phyloP scores from a whole-genome alignment of 2,329 filamentous ascomycete species.

The Septoria petroselini region DNA sequence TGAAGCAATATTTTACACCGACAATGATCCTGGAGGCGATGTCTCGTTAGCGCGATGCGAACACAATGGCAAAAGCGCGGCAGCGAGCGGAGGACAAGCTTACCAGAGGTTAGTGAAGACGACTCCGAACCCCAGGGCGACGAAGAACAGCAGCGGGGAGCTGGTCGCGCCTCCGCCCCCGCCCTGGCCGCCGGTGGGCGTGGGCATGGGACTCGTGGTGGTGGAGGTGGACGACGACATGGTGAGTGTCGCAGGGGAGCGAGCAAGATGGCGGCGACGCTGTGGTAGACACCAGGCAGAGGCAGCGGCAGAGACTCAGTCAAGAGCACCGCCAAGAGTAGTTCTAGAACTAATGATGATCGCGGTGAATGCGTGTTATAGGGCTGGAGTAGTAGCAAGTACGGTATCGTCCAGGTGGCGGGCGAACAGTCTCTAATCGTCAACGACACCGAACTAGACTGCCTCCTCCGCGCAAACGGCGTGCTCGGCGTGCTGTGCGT shows the following conservation, averaged over 20 bases:
- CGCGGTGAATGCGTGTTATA: not conserved
- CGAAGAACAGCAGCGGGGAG: conserved; percentile 83
- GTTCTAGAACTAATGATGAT: not conserved
- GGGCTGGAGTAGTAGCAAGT: no score
- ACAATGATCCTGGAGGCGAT: conserved; percentile 80
- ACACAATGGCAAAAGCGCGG: conserved; percentile 10
- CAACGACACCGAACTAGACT: no score
- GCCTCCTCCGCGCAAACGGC: no score
- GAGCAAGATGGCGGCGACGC: not conserved
- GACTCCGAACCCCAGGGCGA: conserved; percentile 92
- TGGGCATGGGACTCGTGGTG: conserved; percentile 13
- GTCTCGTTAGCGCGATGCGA: conserved; percentile 20
- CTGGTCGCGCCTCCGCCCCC: conserved; percentile 53
- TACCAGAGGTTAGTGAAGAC: conserved; percentile 98
- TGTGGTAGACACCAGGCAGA: not conserved
- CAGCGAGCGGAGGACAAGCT: conserved; percentile 9
- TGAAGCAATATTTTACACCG: conserved; percentile 98
- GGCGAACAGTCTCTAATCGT: no score
- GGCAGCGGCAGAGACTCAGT: conserved; percentile 2
- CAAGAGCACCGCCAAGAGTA: not conserved
- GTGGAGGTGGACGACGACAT: conserved; percentile 17
- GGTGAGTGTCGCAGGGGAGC: conserved; percentile 3
- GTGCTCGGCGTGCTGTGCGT: no score
- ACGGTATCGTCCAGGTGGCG: no score
- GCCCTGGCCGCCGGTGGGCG: conserved; percentile 15